These are phyloP conservation scores for Penstemon barbatus DNA, from an alignment of 257 asterid genomes.

Conservation along the genomic window DNA sequence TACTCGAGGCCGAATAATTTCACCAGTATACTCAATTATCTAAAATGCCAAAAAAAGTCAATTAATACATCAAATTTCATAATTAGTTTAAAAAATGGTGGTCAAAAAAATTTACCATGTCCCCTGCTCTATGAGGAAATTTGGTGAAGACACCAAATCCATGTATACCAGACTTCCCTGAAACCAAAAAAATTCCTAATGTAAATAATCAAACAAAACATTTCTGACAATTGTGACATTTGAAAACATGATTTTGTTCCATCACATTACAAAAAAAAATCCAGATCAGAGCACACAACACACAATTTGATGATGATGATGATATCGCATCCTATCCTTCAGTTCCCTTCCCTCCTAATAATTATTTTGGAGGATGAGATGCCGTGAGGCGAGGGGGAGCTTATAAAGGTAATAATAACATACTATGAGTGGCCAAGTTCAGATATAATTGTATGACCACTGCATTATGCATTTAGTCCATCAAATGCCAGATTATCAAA, in stretches of 20 bases:
- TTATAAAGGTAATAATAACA: not conserved
- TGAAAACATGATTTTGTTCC: not conserved
- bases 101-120: constrained; percentile 67
- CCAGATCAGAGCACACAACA: not conserved
- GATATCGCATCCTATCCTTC: constrained; percentile 7
- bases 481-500: constrained; percentile 9
- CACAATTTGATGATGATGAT: not conserved
- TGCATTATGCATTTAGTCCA: not conserved
- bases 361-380: not conserved
- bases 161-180: constrained; percentile 96
- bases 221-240: constrained; percentile 6
- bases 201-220: constrained; percentile 21
- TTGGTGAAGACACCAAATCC: constrained; percentile 92
- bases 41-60: constrained; percentile 29
- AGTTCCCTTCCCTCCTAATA: not conserved
- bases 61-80: constrained; percentile 23
- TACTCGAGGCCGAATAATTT: constrained; percentile 83
- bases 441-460: not conserved
- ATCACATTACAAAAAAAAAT: not conserved
- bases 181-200: constrained; percentile 33
- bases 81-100: constrained; percentile 19
- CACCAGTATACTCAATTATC: constrained; percentile 95
- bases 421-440: not conserved
- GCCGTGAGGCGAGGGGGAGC: not conserved
- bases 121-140: constrained; percentile 89